These are phyloP conservation scores for Plenodomus biglobosus DNA, from an alignment of 2,329 filamentous ascomycete species.

Conservation along the genomic window DNA sequence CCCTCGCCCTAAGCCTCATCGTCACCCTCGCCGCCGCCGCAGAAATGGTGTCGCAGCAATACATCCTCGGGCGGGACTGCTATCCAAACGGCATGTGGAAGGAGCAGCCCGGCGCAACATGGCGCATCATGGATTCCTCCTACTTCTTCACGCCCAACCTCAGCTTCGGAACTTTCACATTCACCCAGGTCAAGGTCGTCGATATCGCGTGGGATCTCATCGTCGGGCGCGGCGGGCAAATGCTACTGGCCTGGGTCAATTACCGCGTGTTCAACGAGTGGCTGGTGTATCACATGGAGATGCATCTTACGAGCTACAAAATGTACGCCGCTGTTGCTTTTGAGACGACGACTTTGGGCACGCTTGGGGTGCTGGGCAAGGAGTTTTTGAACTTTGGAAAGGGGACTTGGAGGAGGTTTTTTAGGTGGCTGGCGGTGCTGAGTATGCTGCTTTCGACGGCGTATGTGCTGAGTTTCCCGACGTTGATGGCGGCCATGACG, in stretches of 20 bases:
- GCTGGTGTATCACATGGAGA: constrained; percentile 40
- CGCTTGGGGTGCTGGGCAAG: constrained; percentile 35
- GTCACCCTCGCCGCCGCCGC: constrained; percentile 31
- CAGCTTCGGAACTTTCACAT: constrained; percentile 35
- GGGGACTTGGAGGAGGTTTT: constrained; percentile 26
- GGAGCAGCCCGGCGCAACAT: constrained; percentile 29
- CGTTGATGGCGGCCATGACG: constrained; percentile 44
- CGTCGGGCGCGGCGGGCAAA: constrained; percentile 41
- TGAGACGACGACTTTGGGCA: constrained; percentile 31
- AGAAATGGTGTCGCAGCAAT: constrained; percentile 30
- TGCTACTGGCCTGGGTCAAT: constrained; percentile 37
- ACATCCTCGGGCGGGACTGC: constrained; percentile 30
- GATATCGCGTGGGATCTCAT: constrained; percentile 45
- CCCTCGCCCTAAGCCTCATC: constrained; percentile 28
- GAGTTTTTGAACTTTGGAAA: constrained; percentile 31
- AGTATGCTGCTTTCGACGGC: constrained; percentile 35
- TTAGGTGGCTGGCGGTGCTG: constrained; percentile 38
- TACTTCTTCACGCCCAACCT: constrained; percentile 41
- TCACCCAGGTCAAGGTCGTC: constrained; percentile 43
- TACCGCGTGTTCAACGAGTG: constrained; percentile 44
- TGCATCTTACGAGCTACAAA: constrained; percentile 34
- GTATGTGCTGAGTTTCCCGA: constrained; percentile 43
- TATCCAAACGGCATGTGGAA: constrained; percentile 40
- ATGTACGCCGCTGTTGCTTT: constrained; percentile 34
- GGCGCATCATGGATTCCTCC: constrained; percentile 39